Base-by-base conservation (phyloP, 73 alveolate species). In the Stentor coeruleus region DNA sequence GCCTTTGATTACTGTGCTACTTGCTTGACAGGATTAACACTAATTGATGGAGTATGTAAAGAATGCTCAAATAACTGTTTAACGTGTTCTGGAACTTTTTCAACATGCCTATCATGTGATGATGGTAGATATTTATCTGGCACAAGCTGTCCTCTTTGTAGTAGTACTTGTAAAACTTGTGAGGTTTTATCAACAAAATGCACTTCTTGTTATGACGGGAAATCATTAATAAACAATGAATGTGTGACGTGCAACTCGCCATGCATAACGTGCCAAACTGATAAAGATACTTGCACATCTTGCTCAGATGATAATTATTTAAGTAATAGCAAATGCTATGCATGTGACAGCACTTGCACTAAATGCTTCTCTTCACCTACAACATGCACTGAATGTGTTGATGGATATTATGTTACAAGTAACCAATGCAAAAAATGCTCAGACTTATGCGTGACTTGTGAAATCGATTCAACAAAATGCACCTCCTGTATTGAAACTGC, bases 281-380 rank as follows among this genome's bases (percentile, higher is more conserved):
- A 31, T 15, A 2, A 66, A 1, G 14, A 0, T 66, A 20, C n/a
- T 1, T 66, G 66, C 66, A 49, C 66, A 6, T 11, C 28, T 20
- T 49, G 66, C 66, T 6, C 6, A 6, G 66, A 49, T 66, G 79
- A 40, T 20, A 66, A 66, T 28, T 66, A 66, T 2, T 33, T 20
- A 31, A 15, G 15, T 66, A 15, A 26, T 14, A 66, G 39, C 41
- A 31, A 37, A 26, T 66, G 79, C 79, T 31, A 66, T 20, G 36
- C 79, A 28, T 66, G 79, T 33, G 79, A 66, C 11, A 20, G 37
- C 79, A 20, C 36, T 26, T 66, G 79, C 79, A 66, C n/a, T 28
- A 31, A 66, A 66, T 66, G 79, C 41, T 66, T 49, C 20, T 49
- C 79, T 28, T 20, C 79, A 1, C 49, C 79, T 28, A 66, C 79